Base-by-base conservation (phyloP, 225 moss, liverwort and hornwort genomes). In the Marchantia paleacea region DNA sequence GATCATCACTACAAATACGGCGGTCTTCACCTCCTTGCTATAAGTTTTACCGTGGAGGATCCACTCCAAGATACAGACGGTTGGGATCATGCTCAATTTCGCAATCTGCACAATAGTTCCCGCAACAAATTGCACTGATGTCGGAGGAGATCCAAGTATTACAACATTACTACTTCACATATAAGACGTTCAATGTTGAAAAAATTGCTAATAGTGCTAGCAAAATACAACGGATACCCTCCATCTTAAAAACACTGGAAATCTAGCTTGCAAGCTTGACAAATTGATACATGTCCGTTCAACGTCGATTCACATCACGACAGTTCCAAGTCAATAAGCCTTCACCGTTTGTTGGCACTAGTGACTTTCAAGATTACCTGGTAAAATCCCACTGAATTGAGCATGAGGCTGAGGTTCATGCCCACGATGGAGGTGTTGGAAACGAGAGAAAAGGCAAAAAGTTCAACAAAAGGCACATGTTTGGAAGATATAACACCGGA, bases 11-110 rank as follows among this genome's bases (percentile, higher is more conserved):
- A 93, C 76, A 55, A 90, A 71, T 8, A 96, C 91, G 0, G 90
- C 92, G 24, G 75, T 77, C 85, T 96, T 96, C 82, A 89, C 90
- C 67, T 92, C 87, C 62, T 39, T 88, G 62, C 80, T 86, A 74
- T 96, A 96, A 4, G 83, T 89, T 80, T 91, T 93, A 28, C 80
- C 82, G 64, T 96, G 86, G 64, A 96, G 81, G 54, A 93, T 63
- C 88, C 91, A 91, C 88, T 93, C 93, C 82, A 93, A 85, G 67
- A 96, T 63, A 53, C 92, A 96, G n/a, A 92, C 92, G 6, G 89
- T 82, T 28, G 93, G 93, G 76, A 96, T 96, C 92, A 93, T 93
- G 69, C 91, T 96, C 82, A 93, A 64, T 72, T 96, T 96, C 65
- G 95, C 89, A 69, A 96, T 96, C 86, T 96, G 80, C 47, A 52